phyloP scores from a whole-genome alignment of 495 filamentous ascomycete genomes.

The Delitschia confertaspora region DNA sequence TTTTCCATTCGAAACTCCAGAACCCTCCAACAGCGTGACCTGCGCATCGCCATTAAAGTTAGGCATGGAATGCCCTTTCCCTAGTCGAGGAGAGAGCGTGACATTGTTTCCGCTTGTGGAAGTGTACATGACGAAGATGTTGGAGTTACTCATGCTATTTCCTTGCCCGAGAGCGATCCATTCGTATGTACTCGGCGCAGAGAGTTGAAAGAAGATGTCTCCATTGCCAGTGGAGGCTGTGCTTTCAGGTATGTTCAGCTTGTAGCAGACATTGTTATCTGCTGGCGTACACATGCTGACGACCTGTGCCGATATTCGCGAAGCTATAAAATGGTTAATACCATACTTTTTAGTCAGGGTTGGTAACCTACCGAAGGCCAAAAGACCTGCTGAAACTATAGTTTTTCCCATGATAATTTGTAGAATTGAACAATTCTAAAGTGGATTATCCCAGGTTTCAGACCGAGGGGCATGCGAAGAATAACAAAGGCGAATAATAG shows the following conservation, averaged over 20 bases:
- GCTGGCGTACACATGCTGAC: slow-evolving; percentile 19
- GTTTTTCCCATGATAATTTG: not conserved
- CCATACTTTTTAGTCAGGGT: not conserved
- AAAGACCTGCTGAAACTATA: slow-evolving; percentile 5
- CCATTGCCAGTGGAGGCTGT: slow-evolving; percentile 33
- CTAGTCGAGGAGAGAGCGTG: slow-evolving; percentile 33
- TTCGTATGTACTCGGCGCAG: slow-evolving; percentile 31
- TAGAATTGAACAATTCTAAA: not conserved
- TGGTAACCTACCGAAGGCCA: slow-evolving; percentile 14
- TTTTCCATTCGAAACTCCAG: slow-evolving; percentile 30
- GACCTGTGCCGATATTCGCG: slow-evolving; percentile 21
- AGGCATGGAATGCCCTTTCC: slow-evolving; percentile 25
- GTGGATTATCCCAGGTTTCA: no score
- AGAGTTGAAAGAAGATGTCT: slow-evolving; percentile 37
- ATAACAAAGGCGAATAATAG: not conserved
- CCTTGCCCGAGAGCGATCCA: slow-evolving; percentile 37
- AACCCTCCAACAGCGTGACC: slow-evolving; percentile 33
- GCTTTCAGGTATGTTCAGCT: slow-evolving; percentile 31
- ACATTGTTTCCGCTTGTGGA: slow-evolving; percentile 32
- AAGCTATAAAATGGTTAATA: slow-evolving; percentile 13
- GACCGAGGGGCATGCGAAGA: not conserved
- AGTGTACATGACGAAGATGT: slow-evolving; percentile 38
- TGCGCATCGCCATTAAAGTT: slow-evolving; percentile 26
- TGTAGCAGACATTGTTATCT: slow-evolving; percentile 34
- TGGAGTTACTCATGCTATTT: slow-evolving; percentile 29